Percentiles rank a stretch among this genome's conserved stretches.
phyloP scores from a whole-genome alignment of 352 stramenopile genomes.

The Globisporangium apiculatum region DNA sequence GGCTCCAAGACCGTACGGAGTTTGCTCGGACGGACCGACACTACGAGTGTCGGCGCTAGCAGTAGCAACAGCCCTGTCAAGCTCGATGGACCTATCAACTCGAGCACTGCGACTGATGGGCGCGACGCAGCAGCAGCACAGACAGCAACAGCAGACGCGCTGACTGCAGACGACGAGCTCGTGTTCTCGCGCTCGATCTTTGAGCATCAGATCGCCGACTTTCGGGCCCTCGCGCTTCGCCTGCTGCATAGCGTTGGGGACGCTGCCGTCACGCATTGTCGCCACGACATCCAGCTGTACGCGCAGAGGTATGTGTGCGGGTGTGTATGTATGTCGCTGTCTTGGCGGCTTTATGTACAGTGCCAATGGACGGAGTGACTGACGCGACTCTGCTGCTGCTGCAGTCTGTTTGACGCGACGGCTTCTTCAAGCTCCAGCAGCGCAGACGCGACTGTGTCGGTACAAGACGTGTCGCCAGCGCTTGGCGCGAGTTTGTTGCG shows the following conservation, averaged over 20 bases:
- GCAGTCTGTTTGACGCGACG: slow-evolving; percentile 3
- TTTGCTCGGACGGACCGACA: slow-evolving; percentile 34
- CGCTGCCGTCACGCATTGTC: slow-evolving; percentile 16
- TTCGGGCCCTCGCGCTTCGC: slow-evolving; percentile 24
- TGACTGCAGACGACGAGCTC: not conserved
- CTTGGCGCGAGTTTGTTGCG: slow-evolving; percentile 23
- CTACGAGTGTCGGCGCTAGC: not conserved
- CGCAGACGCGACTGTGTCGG: not conserved
- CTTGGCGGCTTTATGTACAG: slow-evolving; percentile 11
- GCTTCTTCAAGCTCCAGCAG: not conserved
- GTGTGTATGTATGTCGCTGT: slow-evolving; percentile 4
- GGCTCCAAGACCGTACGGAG: slow-evolving; percentile 70
- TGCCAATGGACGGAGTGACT: not conserved
- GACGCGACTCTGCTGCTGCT: slow-evolving; percentile 5
- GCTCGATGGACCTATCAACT: not conserved
- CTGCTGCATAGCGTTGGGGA: slow-evolving; percentile 25
- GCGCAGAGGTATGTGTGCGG: slow-evolving; percentile 20
- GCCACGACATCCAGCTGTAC: slow-evolving; percentile 20
- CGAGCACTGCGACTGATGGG: not conserved
- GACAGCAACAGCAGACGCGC: not conserved
- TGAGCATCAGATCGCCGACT: slow-evolving; percentile 45
- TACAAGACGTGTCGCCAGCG: slow-evolving; percentile 27
- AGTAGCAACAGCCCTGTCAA: slow-evolving; percentile 24
- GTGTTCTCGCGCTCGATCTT: slow-evolving; percentile 73
- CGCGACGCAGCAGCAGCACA: not conserved